Evolutionary conservation across 169 alveolate genomes (phyloP), one percentile per base, ranked within the genome.

Genomic region (Cryptosporidium xiaoi): DNA sequence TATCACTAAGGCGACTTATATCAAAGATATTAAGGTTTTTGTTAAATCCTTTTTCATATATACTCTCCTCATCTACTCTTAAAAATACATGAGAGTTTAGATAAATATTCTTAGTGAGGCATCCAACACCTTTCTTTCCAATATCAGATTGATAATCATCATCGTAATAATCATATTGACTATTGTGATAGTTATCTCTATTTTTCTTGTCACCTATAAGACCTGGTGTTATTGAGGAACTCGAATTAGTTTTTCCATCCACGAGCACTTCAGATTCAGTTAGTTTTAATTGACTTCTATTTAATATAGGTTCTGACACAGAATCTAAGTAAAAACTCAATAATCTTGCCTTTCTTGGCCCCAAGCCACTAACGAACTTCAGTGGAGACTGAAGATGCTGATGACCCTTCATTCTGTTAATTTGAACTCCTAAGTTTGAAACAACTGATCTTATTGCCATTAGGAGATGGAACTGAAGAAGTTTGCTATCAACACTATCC

Each of bases 301-400:
- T 62, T 2, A 55, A 24, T 18, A 77, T 77, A 7, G 77, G 46
- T 10, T 64, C 71, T 34, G 69, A 51, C 7, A 27, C 31, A 24
- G 87, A 77, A 27, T 77, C 87, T 7, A 77, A 3, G 48, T 60
- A 77, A 24, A 6, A 46, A 15, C 50, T 40, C 55, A 93, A 69
- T 36, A 68, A 60, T 53, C 91, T 77, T 6, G 96, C 95, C 71
- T 93, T 93, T 24, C 92, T 83, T n/a, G 95, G 95, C 0, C 97
- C 97, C 3, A 95, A 90, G 12, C 96, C 96, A 53, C 95, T 68
- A 5, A 95, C 68, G 58, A 93, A 95, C 64, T 77, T 58, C n/a
- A 95, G 84, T 31, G 90, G 91, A 44, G 91, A 71, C 53, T 92
- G 92, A 44, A 93, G 65, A 90, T 94, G 96, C 6, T 83, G 50